Evolutionary conservation across 2,329 filamentous ascomycete genomes (phyloP).

Genomic region (Penicillium brasilianum): DNA sequence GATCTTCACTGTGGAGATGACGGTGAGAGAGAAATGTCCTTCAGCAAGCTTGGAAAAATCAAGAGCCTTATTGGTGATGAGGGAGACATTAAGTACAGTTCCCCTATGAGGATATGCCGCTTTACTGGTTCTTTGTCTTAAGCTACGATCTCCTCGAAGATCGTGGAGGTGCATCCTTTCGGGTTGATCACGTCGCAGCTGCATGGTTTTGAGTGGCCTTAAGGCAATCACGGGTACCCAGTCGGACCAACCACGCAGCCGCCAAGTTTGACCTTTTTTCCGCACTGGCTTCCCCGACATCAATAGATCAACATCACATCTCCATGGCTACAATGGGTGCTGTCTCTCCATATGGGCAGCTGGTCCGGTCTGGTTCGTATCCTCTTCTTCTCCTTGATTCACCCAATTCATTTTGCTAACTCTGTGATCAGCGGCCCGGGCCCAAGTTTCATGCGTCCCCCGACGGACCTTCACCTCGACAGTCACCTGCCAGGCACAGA

Average conservation of each 20-base stretch:
- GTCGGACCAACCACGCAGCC: constrained; percentile 30
- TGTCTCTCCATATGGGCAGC: constrained; percentile 44
- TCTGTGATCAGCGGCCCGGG: constrained; percentile 35
- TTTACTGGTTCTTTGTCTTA: constrained; percentile 1
- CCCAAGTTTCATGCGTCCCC: constrained; percentile 40
- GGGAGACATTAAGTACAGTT: background rate
- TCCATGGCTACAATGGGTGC: constrained; percentile 47
- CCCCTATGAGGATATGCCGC: background rate
- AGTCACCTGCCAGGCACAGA: constrained; percentile 35
- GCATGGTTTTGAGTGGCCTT: constrained; percentile 18
- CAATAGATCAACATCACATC: constrained; percentile 24
- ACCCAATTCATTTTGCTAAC: background rate
- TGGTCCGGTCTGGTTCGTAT: constrained; percentile 45
- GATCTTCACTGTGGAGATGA: constrained; percentile 39
- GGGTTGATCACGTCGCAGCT: constrained; percentile 30
- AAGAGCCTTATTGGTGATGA: background rate
- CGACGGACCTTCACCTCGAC: constrained; percentile 45
- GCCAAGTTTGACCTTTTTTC: constrained; percentile 40
- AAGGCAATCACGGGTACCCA: constrained; percentile 27
- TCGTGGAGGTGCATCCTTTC: constrained; percentile 19
- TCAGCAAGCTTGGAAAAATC: constrained; percentile 7
- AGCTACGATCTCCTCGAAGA: constrained; percentile 13
- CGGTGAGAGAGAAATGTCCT: constrained; percentile 26
- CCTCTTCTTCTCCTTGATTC: background rate
- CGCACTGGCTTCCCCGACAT: constrained; percentile 19